phyloP scores from a whole-genome alignment of 2,329 filamentous ascomycete species.

The Pestalotiopsis sp. region DNA sequence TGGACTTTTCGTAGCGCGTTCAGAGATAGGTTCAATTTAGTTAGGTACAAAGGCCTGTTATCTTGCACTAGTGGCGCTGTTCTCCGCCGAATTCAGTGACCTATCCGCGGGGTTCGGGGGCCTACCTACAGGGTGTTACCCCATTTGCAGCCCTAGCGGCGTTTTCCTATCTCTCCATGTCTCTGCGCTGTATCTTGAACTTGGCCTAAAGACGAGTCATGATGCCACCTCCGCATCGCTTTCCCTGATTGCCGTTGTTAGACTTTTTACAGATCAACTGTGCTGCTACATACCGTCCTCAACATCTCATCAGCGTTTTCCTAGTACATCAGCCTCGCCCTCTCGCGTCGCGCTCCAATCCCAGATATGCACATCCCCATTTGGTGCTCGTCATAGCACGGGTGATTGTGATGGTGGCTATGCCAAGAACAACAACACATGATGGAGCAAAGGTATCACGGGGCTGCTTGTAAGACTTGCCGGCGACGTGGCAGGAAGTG shows the following conservation, averaged over 20 bases:
- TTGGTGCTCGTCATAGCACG: not conserved
- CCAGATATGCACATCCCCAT: not conserved
- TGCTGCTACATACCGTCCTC: not conserved
- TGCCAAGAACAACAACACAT: not conserved
- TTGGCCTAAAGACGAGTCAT: not conserved
- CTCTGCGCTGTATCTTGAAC: not conserved
- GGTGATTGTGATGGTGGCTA: not conserved
- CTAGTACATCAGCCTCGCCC: not conserved
- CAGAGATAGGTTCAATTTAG: not conserved
- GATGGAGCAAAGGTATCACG: not conserved
- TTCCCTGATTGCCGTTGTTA: not conserved
- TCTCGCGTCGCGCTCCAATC: not conserved
- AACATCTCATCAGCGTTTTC: not conserved
- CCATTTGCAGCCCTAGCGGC: not conserved
- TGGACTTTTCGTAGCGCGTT: not conserved
- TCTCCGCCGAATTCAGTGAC: not conserved
- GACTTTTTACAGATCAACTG: not conserved
- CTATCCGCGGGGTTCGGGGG: not conserved
- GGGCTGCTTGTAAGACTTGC: not conserved
- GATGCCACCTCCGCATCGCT: not conserved
- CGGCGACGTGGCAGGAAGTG: not conserved
- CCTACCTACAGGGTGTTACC: not conserved
- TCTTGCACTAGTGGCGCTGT: not conserved
- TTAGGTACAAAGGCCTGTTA: not conserved
- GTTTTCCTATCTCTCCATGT: not conserved